A percentile compares a stretch with the other conserved stretches of the same genome.
Evolutionary conservation across 768 basidiomycete genomes (phyloP).

Genomic region (Tylopilus subfusipes): DNA sequence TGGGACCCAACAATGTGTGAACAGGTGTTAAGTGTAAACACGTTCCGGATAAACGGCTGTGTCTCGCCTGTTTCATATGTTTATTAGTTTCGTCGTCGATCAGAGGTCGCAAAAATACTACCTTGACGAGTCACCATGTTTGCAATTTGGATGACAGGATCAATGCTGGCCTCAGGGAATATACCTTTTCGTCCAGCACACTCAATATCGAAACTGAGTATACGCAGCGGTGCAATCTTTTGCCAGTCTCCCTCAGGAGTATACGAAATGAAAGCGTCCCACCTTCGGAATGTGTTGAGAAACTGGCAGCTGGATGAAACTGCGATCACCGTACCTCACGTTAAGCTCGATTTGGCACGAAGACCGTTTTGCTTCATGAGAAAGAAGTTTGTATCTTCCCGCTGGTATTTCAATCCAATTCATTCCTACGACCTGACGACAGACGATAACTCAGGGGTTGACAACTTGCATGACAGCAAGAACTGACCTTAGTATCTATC

Average conservation of each 20-base stretch:
- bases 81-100: conserved; percentile 1
- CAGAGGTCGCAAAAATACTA: conserved; percentile 27
- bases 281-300: conserved; percentile 43
- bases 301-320: background rate
- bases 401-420: conserved; percentile 96
- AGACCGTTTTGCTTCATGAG: conserved; percentile 59
- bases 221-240: conserved; percentile 86
- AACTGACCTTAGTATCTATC: conserved; percentile 87
- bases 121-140: conserved; percentile 99
- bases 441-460: background rate
- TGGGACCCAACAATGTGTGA: conserved; percentile 97
- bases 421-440: conserved; percentile 85
- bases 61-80: conserved; percentile 63
- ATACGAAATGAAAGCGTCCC: conserved; percentile 84
- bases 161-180: conserved; percentile 85
- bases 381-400: conserved; percentile 70
- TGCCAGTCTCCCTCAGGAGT: conserved; percentile 91
- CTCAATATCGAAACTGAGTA: conserved; percentile 98
- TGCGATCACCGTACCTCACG: conserved; percentile 50
- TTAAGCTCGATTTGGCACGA: conserved; percentile 87
- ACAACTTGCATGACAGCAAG: background rate
- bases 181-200: conserved; percentile 97
- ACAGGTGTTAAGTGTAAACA: conserved; percentile 94
- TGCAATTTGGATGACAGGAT: conserved; percentile 98
- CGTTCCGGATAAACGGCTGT: conserved; percentile 92